phyloP scores from a whole-genome alignment of 257 asterid species.

The Scutellaria minor region DNA sequence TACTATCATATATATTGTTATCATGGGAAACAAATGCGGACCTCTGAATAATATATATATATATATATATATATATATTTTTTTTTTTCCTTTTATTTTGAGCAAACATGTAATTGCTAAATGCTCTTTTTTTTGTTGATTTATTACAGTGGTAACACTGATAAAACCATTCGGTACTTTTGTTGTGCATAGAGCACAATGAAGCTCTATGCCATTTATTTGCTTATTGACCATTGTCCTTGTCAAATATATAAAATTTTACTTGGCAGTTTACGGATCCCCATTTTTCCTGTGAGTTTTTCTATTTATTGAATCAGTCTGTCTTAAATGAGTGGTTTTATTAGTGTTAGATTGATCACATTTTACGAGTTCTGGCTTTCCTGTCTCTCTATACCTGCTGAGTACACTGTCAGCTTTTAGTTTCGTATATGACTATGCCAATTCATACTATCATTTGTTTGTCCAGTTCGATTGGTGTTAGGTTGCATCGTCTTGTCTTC shows the following conservation, averaged over 20 bases:
- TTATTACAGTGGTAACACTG: not conserved
- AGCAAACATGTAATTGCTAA: not conserved
- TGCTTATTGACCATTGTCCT: not conserved
- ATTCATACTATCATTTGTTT: constrained; percentile 29
- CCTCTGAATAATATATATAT: not conserved
- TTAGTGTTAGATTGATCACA: constrained; percentile 11
- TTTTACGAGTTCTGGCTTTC: constrained; percentile 14
- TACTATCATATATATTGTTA: not conserved
- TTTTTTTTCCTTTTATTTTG: not conserved
- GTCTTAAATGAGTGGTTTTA: constrained; percentile 5
- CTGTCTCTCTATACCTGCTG: constrained; percentile 21
- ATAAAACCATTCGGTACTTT: not conserved
- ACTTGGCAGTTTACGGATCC: not conserved
- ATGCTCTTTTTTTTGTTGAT: constrained; percentile 6
- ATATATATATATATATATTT: no score
- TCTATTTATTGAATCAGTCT: not conserved
- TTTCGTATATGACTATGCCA: constrained; percentile 7
- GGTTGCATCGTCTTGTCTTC: constrained; percentile 72
- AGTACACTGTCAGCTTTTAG: constrained; percentile 14
- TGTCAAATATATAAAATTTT: not conserved
- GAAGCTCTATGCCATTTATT: not conserved
- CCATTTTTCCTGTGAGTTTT: not conserved
- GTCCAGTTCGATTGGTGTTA: constrained; percentile 81
- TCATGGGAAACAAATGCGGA: not conserved
- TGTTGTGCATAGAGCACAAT: not conserved